A percentile compares a stretch with the other conserved stretches of the same genome.
Conservation (phyloP, 306 rosid species). For the Cicer judaicum region DNA sequence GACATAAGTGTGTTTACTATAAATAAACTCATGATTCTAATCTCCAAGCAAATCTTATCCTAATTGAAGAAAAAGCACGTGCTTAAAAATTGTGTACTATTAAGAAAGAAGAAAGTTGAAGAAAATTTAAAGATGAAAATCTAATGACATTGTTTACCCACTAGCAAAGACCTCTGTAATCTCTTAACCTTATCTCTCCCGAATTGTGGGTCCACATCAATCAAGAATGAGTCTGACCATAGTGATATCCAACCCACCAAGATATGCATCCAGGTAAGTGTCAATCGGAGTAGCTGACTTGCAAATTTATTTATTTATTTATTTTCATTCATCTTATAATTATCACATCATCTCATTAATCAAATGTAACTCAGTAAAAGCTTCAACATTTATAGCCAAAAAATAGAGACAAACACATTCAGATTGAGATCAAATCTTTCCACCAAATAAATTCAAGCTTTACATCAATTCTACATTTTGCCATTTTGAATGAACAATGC, state of each 20-base stretch:
- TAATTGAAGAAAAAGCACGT: conserved; percentile 35
- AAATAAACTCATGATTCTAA: neutral
- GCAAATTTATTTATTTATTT: neutral
- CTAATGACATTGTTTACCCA: neutral
- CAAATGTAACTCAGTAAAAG: neutral
- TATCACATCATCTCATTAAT: no score
- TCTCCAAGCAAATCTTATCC: conserved; percentile 29
- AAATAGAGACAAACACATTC: conserved; percentile 26
- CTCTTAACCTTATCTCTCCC: neutral
- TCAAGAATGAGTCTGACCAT: neutral
- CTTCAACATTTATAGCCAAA: conserved; percentile 23
- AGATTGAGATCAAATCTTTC: conserved; percentile 34
- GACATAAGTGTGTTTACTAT: neutral
- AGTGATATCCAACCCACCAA: conserved; percentile 65
- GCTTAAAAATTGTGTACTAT: conserved; percentile 35
- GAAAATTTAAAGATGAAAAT: conserved; percentile 11
- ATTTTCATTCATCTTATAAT: no score
- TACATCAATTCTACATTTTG: neutral
- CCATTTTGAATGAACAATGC: conserved; percentile 20
- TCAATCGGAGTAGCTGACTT: neutral
- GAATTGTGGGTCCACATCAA: conserved; percentile 38
- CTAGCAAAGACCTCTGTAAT: conserved; percentile 19
- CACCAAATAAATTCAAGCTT: no score
- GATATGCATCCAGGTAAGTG: conserved; percentile 13
- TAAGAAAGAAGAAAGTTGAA: neutral